phyloP scores from a whole-genome alignment of 805 yeast species.

The Zygosaccharomyces lentus region DNA sequence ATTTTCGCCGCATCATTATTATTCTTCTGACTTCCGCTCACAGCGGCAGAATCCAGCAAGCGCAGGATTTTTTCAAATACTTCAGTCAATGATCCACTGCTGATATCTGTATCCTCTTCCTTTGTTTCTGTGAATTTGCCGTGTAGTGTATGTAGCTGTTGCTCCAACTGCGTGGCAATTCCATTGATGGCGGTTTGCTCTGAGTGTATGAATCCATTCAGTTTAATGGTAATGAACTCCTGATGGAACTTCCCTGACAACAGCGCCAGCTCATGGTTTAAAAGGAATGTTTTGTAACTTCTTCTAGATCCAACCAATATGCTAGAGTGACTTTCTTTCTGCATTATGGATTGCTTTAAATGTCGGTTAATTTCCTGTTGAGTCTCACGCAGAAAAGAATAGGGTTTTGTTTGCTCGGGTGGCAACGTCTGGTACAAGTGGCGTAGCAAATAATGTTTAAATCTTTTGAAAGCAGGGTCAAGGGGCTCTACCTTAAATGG shows the following conservation, averaged over 20 bases:
- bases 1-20: constrained; percentile 35
- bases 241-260: constrained; percentile 40
- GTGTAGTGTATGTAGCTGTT: constrained; percentile 35
- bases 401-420: constrained; percentile 18
- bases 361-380: constrained; percentile 49
- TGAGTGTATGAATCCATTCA: constrained; percentile 68
- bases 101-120: constrained; percentile 35
- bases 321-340: constrained; percentile 76
- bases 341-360: constrained; percentile 59
- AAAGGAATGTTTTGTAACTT: constrained; percentile 65
- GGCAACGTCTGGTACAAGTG: constrained; percentile 24
- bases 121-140: constrained; percentile 15
- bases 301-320: constrained; percentile 76
- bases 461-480: constrained; percentile 17
- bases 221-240: constrained; percentile 56
- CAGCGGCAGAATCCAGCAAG: constrained; percentile 41
- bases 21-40: constrained; percentile 13
- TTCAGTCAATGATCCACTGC: constrained; percentile 51
- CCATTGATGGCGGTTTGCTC: constrained; percentile 79
- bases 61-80: constrained; percentile 57
- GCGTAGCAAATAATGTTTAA: constrained; percentile 22
- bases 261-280: constrained; percentile 51
- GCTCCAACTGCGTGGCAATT: constrained; percentile 78
- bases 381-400: constrained; percentile 20
- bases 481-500: constrained; percentile 6